phyloP scores from a whole-genome alignment of 106 monocot genomes.

The Cymbidium sinense region DNA sequence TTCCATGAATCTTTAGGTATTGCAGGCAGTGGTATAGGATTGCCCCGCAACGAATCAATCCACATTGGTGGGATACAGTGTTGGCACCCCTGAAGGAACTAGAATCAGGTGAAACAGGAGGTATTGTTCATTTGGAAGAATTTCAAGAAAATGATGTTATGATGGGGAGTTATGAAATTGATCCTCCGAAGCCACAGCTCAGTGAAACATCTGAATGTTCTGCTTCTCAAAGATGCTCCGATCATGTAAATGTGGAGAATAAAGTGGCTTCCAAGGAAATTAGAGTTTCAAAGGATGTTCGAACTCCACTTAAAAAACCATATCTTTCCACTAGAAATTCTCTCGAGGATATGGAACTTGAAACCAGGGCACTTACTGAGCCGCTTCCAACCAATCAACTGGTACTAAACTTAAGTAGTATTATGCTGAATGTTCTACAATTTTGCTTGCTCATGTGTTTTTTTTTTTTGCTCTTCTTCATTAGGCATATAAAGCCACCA shows the following conservation, averaged over 20 bases:
- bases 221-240: slow-evolving; percentile 3
- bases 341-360: slow-evolving; percentile 88
- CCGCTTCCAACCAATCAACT: slow-evolving; percentile 92
- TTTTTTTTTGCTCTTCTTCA: not conserved
- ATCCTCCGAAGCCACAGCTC: slow-evolving; percentile 3
- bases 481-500: slow-evolving; percentile 85
- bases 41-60: slow-evolving; percentile 42
- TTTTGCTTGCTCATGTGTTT: not conserved
- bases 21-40: slow-evolving; percentile 97
- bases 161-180: slow-evolving; percentile 9
- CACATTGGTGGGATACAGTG: slow-evolving; percentile 80
- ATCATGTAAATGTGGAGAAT: slow-evolving; percentile 8
- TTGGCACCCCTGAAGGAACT: slow-evolving; percentile 66
- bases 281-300: slow-evolving; percentile 4
- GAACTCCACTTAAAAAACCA: slow-evolving; percentile 2
- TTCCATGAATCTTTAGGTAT: slow-evolving; percentile 43
- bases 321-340: slow-evolving; percentile 24
- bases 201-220: slow-evolving; percentile 8
- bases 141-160: slow-evolving; percentile 7
- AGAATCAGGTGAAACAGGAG: slow-evolving; percentile 45
- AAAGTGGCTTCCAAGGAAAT: slow-evolving; percentile 7
- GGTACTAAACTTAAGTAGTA: slow-evolving; percentile 24
- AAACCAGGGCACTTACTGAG: slow-evolving; percentile 82
- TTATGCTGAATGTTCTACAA: not conserved
- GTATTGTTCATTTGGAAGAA: slow-evolving; percentile 18